These are phyloP conservation scores for Patellifolia procumbens DNA, from an alignment of 179 eudicot species.

Conservation along the genomic window DNA sequence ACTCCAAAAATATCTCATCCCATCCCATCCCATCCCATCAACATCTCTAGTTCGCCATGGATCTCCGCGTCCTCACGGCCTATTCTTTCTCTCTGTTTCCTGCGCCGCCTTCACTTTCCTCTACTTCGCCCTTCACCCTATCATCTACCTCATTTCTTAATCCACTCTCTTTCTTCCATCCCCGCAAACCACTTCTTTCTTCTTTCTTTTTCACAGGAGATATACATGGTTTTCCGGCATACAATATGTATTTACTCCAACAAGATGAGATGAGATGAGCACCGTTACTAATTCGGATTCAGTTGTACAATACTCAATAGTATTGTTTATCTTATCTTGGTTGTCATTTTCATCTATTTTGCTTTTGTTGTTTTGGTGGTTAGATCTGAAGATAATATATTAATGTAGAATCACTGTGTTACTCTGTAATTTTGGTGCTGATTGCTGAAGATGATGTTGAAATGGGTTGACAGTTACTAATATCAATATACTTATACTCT, in stretches of 20 bases:
- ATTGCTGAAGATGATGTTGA: no score
- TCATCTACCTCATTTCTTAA: background rate
- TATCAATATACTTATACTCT: no score
- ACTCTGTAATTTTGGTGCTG: no score
- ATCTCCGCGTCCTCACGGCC: background rate
- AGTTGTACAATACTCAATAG: background rate
- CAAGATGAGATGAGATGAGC: background rate
- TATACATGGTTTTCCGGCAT: background rate
- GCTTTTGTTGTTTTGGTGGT: no score
- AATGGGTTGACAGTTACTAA: no score
- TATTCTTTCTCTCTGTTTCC: background rate
- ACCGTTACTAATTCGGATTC: background rate
- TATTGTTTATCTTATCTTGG: no score
- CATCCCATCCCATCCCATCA: background rate
- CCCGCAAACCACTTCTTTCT: background rate
- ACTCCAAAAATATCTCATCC: background rate
- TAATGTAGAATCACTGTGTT: no score
- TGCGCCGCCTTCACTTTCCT: constrained; percentile 4
- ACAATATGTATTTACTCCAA: background rate
- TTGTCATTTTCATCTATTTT: no score
- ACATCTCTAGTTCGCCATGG: background rate
- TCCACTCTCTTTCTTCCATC: background rate
- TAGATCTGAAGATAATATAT: no score
- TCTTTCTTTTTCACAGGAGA: no score
- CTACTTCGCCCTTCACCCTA: background rate